Evolutionary conservation across 495 filamentous ascomycete species (phyloP), one percentile per base, ranked within the genome.

Genomic region (Amniculicola lignicola): DNA sequence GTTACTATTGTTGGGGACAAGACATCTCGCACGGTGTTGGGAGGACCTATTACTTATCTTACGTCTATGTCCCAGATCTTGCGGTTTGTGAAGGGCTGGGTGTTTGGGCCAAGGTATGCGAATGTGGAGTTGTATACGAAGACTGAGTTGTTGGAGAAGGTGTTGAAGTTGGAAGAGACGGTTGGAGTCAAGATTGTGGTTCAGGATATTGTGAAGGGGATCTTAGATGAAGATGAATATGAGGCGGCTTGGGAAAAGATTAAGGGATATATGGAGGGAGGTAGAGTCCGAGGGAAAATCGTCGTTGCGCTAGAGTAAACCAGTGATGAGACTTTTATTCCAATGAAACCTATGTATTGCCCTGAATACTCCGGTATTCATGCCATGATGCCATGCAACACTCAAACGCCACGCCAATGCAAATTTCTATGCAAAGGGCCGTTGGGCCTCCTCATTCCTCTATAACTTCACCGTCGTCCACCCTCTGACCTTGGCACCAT

Each of bases 391-490:
- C n/a, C n/a, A n/a, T n/a, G n/a, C n/a, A n/a, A n/a, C n/a, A n/a
- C n/a, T n/a, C n/a, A n/a, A n/a, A n/a, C n/a, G n/a, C n/a, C n/a
- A n/a, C n/a, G n/a, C n/a, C n/a, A n/a, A n/a, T n/a, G n/a, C n/a
- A 6, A 21, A n/a, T 25, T 27, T 46, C 41, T 43, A n/a, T n/a
- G n/a, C n/a, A n/a, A n/a, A n/a, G n/a, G n/a, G n/a, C n/a, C n/a
- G n/a, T n/a, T n/a, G n/a, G n/a, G n/a, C n/a, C n/a, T n/a, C n/a
- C n/a, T n/a, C n/a, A 5, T 5, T 2, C 16, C 28, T 10, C 41
- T 48, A 63, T 14, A 63, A 36, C 38, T 50, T 57, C 28, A 79
- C 88, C 4, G 79, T 74, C 67, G 81, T 85, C 69, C 54, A 66
- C 44, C 45, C 68, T 39, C 70, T 35, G 16, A 73, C 65, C 39